Percentiles rank a stretch among this genome's conserved stretches.
These are phyloP conservation scores for Cronartium quercuum DNA, from an alignment of 1,284 basidiomycete genomes.

Conservation along the genomic window DNA sequence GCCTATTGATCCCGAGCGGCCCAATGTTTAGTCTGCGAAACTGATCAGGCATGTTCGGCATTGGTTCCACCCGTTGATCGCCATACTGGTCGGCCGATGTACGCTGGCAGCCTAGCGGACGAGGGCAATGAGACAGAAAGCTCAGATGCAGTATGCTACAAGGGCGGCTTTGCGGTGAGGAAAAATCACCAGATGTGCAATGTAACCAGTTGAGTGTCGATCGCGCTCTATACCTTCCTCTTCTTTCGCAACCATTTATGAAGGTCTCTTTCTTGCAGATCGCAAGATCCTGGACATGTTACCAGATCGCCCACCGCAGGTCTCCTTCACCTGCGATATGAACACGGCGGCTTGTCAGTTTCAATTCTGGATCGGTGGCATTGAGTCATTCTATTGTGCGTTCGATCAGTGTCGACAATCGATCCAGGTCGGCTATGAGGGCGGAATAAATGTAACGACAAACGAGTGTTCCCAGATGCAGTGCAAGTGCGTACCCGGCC, in stretches of 20 bases:
- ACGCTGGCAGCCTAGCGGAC: slow-evolving; percentile 29
- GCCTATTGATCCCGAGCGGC: slow-evolving; percentile 47
- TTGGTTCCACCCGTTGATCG: slow-evolving; percentile 47
- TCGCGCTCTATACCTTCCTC: neutral
- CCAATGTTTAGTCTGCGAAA: slow-evolving; percentile 62
- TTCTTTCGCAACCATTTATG: neutral
- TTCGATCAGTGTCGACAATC: slow-evolving; percentile 62
- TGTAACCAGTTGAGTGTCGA: slow-evolving; percentile 72
- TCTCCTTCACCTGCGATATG: slow-evolving; percentile 79
- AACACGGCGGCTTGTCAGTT: slow-evolving; percentile 66
- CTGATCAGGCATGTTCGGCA: slow-evolving; percentile 62
- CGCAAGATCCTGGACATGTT: slow-evolving; percentile 84
- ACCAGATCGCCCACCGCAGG: slow-evolving; percentile 79
- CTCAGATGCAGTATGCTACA: slow-evolving; percentile 85
- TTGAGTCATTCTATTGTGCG: slow-evolving; percentile 92
- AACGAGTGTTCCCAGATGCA: slow-evolving; percentile 76
- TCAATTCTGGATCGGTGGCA: slow-evolving; percentile 92
- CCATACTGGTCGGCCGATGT: slow-evolving; percentile 59
- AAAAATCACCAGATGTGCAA: slow-evolving; percentile 95
- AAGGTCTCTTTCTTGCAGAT: slow-evolving; percentile 53
- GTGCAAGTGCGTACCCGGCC: slow-evolving; percentile 82
- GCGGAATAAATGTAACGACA: slow-evolving; percentile 60
- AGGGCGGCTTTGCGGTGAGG: slow-evolving; percentile 79
- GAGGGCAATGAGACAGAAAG: slow-evolving; percentile 53
- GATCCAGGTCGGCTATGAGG: slow-evolving; percentile 56